Evolutionary conservation across 345 rosid genomes (phyloP), one percentile per base, ranked within the genome.

Genomic region (Eucalyptus dawsonii): DNA sequence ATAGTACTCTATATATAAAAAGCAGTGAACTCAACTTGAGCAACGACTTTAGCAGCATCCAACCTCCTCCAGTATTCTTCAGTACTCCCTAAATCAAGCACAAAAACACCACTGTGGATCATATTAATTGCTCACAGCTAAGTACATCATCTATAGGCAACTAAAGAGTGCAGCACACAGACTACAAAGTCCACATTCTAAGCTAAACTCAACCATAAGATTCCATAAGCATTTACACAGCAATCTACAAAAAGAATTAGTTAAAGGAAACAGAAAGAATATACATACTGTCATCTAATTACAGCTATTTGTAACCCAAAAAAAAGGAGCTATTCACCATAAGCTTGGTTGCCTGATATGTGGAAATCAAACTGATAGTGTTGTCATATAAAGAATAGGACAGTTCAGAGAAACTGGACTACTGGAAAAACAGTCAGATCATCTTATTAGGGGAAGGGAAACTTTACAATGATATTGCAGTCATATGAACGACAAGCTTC

Each of bases 31-130:
- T 94, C 93, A 93, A 97, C 99, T 89, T 91, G 95, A 94, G 99
- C 97, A 90, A 97, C 86, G 88, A 95, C 96, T 92, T 93, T 93
- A 90, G 99, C 99, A 5, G 98, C 99, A 89, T 97, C 99, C 89
- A 90, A 90, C 90, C 99, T 95, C 93, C 93, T 94, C 99, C 99
- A 97, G 90, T 94, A 96, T 87, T 97, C 98, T 86, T 94, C 98
- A 13, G 98, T 96, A 88, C 99, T 97, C 87, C 98, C 98, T 97
- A 90, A 88, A 93, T 54, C 87, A 90, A 86, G 14, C 87, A 87
- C 34, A 90, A 72, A 51, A 62, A 87, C 88, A 49, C 25, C 83
- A 81, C 50, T 45, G n/a, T 2, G 14, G 58, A 40, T 51, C 27
- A 62, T 29, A 29, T 62, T 29, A 27, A 62, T 62, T 62, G 14